These are phyloP conservation scores for Ceriops zippeliana DNA, from an alignment of 345 rosid species.

Conservation along the genomic window DNA sequence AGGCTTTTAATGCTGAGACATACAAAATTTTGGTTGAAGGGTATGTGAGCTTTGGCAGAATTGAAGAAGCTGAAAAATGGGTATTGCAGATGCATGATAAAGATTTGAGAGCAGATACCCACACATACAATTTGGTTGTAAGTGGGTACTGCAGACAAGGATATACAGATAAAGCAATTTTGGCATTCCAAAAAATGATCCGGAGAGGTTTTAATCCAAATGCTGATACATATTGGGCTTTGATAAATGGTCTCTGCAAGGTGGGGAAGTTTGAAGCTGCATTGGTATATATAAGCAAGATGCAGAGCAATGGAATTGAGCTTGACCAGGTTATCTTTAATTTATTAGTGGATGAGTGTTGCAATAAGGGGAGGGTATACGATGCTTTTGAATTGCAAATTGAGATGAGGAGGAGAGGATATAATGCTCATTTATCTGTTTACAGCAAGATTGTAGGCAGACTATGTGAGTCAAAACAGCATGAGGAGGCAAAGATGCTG, in stretches of 20 bases:
- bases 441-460: conserved; percentile 21
- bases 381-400: conserved; percentile 33
- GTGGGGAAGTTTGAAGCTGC: conserved; percentile 39
- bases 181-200: conserved; percentile 37
- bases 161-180: conserved; percentile 30
- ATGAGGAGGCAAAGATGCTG: conserved; percentile 32
- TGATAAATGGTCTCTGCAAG: conserved; percentile 40
- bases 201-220: conserved; percentile 32
- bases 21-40: conserved; percentile 45
- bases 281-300: conserved; percentile 24
- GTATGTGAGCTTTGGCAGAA: conserved; percentile 40
- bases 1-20: conserved; percentile 26
- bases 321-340: conserved; percentile 34
- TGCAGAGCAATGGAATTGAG: conserved; percentile 38
- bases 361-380: conserved; percentile 35
- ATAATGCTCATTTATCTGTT: conserved; percentile 16
- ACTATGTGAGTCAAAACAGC: conserved; percentile 23
- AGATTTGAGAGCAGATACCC: conserved; percentile 37
- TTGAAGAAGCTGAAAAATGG: conserved; percentile 46
- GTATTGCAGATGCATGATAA: conserved; percentile 40
- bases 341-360: conserved; percentile 34
- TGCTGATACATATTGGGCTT: conserved; percentile 40
- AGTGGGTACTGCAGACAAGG: conserved; percentile 32
- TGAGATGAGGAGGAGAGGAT: conserved; percentile 42
- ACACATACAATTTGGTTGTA: conserved; percentile 45